A percentile compares a stretch with the other conserved stretches of the same genome.
Conservation (phyloP, 202 grass and related monocot genomes). For the Eragrostis tef region DNA sequence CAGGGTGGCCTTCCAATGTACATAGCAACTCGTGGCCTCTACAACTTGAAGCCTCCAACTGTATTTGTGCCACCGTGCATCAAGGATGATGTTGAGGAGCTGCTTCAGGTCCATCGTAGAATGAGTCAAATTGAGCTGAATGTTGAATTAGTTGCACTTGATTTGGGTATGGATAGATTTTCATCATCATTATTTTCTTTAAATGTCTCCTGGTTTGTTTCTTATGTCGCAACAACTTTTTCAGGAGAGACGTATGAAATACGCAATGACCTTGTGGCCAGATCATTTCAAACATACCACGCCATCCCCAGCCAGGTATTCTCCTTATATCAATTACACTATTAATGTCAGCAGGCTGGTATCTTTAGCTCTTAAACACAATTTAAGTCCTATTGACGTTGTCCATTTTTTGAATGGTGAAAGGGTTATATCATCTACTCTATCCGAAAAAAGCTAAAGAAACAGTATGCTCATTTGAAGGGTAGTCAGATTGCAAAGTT, state of each 20-base stretch:
- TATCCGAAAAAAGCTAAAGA: conserved; percentile 83
- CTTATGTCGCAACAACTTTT: conserved; percentile 43
- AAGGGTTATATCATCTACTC: conserved; percentile 97
- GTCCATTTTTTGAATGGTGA: background rate
- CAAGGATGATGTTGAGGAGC: conserved; percentile 77
- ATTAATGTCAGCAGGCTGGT: conserved; percentile 14
- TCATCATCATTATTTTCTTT: background rate
- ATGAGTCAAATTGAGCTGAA: conserved; percentile 84
- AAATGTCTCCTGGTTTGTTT: conserved; percentile 41
- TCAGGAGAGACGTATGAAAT: conserved; percentile 96
- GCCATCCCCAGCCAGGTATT: conserved; percentile 86
- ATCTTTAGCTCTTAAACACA: background rate
- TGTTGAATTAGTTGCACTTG: conserved; percentile 83
- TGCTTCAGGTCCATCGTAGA: conserved; percentile 76
- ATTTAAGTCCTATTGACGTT: conserved; percentile 19
- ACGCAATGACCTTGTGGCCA: conserved; percentile 93
- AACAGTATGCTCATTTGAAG: conserved; percentile 84
- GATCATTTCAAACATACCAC: conserved; percentile 88
- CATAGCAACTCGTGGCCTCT: conserved; percentile 81
- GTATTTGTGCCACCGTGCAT: conserved; percentile 95
- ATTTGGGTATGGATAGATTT: conserved; percentile 76
- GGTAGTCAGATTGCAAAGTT: conserved; percentile 88
- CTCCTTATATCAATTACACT: conserved; percentile 35
- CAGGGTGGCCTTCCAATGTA: conserved; percentile 95
- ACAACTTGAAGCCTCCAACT: conserved; percentile 83